Evolutionary conservation across 176 grass and related monocot genomes (phyloP), one percentile per base, ranked within the genome.

Genomic region (Chrysopogon serrulatus): DNA sequence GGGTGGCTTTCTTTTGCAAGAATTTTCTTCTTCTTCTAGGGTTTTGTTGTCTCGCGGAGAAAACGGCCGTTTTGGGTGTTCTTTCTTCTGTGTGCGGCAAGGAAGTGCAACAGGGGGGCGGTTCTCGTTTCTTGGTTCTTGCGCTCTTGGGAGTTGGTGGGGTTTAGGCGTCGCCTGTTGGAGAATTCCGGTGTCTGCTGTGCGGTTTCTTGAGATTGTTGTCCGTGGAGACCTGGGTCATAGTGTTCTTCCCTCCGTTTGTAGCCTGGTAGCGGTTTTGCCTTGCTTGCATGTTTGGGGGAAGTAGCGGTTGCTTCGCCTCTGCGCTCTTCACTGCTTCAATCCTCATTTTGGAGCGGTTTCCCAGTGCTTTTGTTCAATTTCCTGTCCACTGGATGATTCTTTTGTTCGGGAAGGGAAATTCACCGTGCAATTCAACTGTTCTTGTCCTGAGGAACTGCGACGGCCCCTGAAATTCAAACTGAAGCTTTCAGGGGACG

Each of bases 371-470:
- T 7, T 28, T 30, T 75, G 9, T 34, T 26, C 5, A 53, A 14
- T 37, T 63, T 53, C 35, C 2, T 59, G 13, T 37, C 12, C 0
- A 8, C 3, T 82, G 8, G 4, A 7, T 34, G 47, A 28, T 43
- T 79, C 1, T 2, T 65, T 26, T 44, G 27, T 8, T 82, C 27
- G 1, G 6, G 5, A 5, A 42, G 23, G 28, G 4, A 32, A 39
- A 65, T 32, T 54, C 62, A 59, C 66, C 14, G 66, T 73, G 44
- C 43, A 54, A 87, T 79, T 90, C 57, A 54, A 44, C 24, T 59
- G 57, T 13, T 43, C 13, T 47, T 73, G 26, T 33, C 7, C 62
- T 27, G 51, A 6, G 8, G 65, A 64, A 42, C 30, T 82, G 43
- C 37, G 21, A 79, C 23, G 7, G 37, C 9, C 31, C 73, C 31